These are phyloP conservation scores for Crithidia sp. DNA, from an alignment of 208 protist species.

Conservation along the genomic window DNA sequence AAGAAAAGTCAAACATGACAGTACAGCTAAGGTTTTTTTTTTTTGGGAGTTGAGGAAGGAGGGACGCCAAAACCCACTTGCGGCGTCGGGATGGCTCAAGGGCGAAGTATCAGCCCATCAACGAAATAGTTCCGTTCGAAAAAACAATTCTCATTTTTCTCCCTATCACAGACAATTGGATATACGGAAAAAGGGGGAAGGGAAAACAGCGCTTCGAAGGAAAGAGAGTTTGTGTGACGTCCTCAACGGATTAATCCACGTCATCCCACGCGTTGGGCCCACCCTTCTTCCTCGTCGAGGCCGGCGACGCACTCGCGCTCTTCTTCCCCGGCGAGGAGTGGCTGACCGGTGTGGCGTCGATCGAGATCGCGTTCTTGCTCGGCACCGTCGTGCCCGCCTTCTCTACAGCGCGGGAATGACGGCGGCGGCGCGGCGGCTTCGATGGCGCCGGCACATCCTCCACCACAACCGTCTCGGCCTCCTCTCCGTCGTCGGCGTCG, in stretches of 20 bases:
- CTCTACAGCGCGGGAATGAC: conserved; percentile 3
- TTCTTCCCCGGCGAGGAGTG: neutral
- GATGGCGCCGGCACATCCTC: neutral
- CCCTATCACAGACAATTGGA: too few species aligned
- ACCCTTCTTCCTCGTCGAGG: conserved; percentile 10
- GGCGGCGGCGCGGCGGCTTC: conserved; percentile 18
- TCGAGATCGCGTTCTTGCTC: conserved; percentile 12
- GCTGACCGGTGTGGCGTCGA: conserved; percentile 10
- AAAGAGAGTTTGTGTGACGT: too few species aligned
- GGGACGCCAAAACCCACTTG: too few species aligned
- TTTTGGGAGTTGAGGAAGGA: too few species aligned
- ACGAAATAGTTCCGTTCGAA: too few species aligned
- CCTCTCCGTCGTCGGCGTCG: conserved; percentile 8
- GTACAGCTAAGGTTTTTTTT: too few species aligned
- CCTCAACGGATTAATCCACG: conserved; percentile 28
- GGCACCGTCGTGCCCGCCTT: neutral
- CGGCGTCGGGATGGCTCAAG: too few species aligned
- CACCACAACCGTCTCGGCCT: conserved; percentile 1
- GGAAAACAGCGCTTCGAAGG: too few species aligned
- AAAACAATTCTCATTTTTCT: too few species aligned
- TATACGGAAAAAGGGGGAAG: too few species aligned
- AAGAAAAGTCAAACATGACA: too few species aligned
- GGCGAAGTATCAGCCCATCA: too few species aligned
- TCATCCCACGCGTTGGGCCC: conserved; percentile 40
- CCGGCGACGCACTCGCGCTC: conserved; percentile 2